Conservation (phyloP, 805 yeast species). For the Candida koratica region DNA sequence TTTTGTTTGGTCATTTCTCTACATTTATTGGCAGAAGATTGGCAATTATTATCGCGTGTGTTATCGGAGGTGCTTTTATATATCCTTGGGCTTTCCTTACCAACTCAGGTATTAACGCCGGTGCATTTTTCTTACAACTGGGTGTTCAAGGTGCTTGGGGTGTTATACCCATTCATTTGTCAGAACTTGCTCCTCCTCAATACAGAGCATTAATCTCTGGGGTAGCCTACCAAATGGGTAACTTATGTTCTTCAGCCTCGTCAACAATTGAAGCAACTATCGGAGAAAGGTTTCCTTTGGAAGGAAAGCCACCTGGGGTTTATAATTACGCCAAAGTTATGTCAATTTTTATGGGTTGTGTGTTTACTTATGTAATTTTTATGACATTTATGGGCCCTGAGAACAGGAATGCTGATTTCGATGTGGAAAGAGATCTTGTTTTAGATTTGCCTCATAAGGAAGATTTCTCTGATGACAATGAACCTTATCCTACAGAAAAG, state of each 20-base stretch:
- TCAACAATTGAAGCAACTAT: slow-evolving; percentile 66
- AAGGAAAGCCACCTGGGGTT: slow-evolving; percentile 18
- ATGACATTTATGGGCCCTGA: slow-evolving; percentile 60
- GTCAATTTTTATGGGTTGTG: slow-evolving; percentile 66
- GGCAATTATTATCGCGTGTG: slow-evolving; percentile 28
- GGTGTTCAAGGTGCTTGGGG: slow-evolving; percentile 73
- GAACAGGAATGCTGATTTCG: slow-evolving; percentile 29
- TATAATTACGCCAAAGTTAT: slow-evolving; percentile 57
- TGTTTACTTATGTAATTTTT: slow-evolving; percentile 48
- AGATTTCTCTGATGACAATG: slow-evolving; percentile 9
- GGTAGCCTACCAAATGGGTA: slow-evolving; percentile 64
- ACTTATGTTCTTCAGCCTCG: slow-evolving; percentile 61
- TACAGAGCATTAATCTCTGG: slow-evolving; percentile 63
- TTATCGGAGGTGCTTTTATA: slow-evolving; percentile 37
- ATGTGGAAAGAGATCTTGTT: slow-evolving; percentile 17
- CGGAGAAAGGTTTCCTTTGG: slow-evolving; percentile 48
- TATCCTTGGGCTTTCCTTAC: slow-evolving; percentile 36
- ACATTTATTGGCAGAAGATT: slow-evolving; percentile 37
- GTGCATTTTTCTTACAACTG: slow-evolving; percentile 58
- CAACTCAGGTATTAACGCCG: slow-evolving; percentile 48
- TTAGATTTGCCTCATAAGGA: slow-evolving; percentile 8
- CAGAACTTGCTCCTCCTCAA: slow-evolving; percentile 60
- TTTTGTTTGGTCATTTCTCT: slow-evolving; percentile 42
- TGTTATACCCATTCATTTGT: slow-evolving; percentile 57
- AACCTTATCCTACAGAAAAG: background rate